Base-by-base conservation (phyloP, 2,329 filamentous ascomycete genomes). In the Sordariomycetes sp. region DNA sequence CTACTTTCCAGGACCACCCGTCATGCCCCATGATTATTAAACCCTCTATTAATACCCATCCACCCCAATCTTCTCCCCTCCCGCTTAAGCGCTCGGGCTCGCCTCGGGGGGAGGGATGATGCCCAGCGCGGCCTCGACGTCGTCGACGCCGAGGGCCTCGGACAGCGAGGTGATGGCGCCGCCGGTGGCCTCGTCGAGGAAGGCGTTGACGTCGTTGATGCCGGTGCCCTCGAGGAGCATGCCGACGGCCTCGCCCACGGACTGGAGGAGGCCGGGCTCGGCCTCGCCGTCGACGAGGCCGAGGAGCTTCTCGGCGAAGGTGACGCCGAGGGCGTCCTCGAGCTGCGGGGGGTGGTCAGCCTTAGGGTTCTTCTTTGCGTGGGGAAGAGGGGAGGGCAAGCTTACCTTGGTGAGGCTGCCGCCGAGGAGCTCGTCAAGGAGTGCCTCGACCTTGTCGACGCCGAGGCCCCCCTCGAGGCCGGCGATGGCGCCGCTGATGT, bases 381-480 rank as follows among this genome's bases (percentile, higher is more conserved):
- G 12, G 20, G n/a, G 46, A 12, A 20, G n/a, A 10, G 46, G 22
- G 4, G 20, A 8, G 46, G 3, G 43, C 12, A 3, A 18, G 28
- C 20, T 14, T 62, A 62, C 62, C 63, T 61, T 63, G 34, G 57
- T 40, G 43, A 63, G 53, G 32, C 58, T 40, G 3, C 55, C 55
- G 18, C 64, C 64, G 11, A 65, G 59, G 52, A 61, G 11, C 50
- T 64, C 46, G 46, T n/a, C n/a, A 66, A 62, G 58, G 61, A 35
- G 43, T 58, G n/a, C n/a, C 58, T 65, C 63, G 34, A 65, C 59
- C 40, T 59, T 58, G 24, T 58, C 55, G 25, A 58, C 61, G 34
- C 57, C 53, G 12, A 64, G 53, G 55, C 60, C 59, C 24, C 60
- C 54, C 55, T 62, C 60, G 7, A 63, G 58, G 32, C 54, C 57